A percentile compares a stretch with the other conserved stretches of the same genome.
phyloP scores from a whole-genome alignment of 495 filamentous ascomycete species.

The Daldinia vernicosa region DNA sequence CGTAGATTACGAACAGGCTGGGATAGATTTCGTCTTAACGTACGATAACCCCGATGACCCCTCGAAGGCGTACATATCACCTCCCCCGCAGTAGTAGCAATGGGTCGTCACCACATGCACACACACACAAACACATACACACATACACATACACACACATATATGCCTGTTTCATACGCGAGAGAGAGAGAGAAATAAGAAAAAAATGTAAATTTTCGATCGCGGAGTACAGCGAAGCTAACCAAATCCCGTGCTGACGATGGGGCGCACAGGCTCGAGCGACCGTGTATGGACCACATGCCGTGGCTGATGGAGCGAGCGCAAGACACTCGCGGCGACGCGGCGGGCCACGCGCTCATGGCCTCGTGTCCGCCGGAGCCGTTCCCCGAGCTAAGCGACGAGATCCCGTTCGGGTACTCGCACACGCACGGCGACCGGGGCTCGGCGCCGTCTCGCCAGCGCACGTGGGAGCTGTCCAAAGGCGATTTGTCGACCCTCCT shows the following conservation, averaged over 20 bases:
- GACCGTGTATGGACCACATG: constrained; percentile 93
- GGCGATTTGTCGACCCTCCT: constrained; percentile 80
- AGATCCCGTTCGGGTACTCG: constrained; percentile 61
- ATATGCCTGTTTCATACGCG: neutral
- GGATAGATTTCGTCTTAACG: constrained; percentile 96
- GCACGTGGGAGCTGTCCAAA: constrained; percentile 76
- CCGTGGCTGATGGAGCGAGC: constrained; percentile 73
- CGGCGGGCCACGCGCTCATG: constrained; percentile 88
- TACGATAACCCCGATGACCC: constrained; percentile 68
- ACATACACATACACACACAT: neutral
- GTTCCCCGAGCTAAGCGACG: constrained; percentile 54
- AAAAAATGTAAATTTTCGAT: constrained; percentile 36
- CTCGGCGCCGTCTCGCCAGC: constrained; percentile 53
- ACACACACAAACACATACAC: neutral
- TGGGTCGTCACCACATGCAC: constrained; percentile 15
- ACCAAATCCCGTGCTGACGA: constrained; percentile 43
- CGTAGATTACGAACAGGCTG: constrained; percentile 86
- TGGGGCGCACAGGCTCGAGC: constrained; percentile 80
- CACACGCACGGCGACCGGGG: constrained; percentile 48
- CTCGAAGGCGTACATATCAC: constrained; percentile 70
- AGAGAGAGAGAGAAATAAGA: neutral
- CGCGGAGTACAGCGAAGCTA: constrained; percentile 44
- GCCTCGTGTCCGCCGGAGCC: constrained; percentile 80
- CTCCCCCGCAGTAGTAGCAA: constrained; percentile 66
- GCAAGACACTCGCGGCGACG: constrained; percentile 60